Percentiles rank a stretch among this genome's conserved stretches.
These are phyloP conservation scores for Epichloe glyceriae DNA, from an alignment of 2,329 filamentous ascomycete genomes.

Conservation along the genomic window DNA sequence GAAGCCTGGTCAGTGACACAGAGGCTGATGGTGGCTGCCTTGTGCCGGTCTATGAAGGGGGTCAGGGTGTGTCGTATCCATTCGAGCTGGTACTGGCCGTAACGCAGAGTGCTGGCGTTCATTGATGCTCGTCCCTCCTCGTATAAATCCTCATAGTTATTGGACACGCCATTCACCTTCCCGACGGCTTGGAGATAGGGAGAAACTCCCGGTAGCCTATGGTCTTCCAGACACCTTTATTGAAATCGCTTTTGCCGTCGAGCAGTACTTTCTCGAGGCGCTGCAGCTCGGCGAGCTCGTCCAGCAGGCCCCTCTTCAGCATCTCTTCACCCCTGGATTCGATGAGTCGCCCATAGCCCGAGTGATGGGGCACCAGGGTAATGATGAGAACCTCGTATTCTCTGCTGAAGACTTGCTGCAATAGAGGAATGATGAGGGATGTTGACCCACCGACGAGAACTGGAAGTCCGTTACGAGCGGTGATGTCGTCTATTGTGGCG, in stretches of 20 bases:
- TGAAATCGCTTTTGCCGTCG: background rate
- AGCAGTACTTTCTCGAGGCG: background rate
- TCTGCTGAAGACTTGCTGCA: background rate
- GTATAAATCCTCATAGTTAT: background rate
- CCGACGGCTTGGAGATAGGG: background rate
- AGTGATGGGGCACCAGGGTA: background rate
- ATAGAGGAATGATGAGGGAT: background rate
- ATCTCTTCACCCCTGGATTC: background rate
- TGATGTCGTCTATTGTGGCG: background rate
- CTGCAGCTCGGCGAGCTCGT: background rate
- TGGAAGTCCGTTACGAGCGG: background rate
- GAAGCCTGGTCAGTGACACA: background rate
- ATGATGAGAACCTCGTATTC: background rate
- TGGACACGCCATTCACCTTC: background rate
- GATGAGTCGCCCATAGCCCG: background rate
- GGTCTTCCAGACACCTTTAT: background rate
- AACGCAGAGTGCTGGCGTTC: background rate
- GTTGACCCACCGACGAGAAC: slow-evolving; percentile 2
- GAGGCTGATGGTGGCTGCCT: background rate
- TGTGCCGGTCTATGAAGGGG: background rate
- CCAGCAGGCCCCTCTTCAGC: background rate
- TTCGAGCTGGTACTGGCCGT: slow-evolving; percentile 2
- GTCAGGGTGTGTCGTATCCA: background rate
- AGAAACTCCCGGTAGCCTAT: background rate
- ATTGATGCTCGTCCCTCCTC: background rate